Percentiles rank a stretch among this genome's conserved stretches.
Evolutionary conservation across 1,284 basidiomycete genomes (phyloP).

Genomic region (Cerrena zonata): DNA sequence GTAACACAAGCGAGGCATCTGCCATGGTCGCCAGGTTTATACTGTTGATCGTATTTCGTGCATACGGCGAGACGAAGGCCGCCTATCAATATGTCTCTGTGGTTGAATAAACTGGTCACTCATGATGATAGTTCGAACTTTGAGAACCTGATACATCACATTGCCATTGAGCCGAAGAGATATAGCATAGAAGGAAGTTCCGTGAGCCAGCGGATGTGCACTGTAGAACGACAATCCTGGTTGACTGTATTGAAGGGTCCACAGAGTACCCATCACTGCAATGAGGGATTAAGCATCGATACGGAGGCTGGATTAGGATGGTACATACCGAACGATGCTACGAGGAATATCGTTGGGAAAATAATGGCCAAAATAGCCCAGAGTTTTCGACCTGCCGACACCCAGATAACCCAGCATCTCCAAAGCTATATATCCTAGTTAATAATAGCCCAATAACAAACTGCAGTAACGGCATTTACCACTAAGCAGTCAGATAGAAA

Average conservation of each 20-base stretch:
- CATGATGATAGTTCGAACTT: slow-evolving; percentile 40
- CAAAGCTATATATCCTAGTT: slow-evolving; percentile 29
- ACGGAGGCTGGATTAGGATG: neutral
- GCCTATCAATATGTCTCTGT: slow-evolving; percentile 27
- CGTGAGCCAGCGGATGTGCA: slow-evolving; percentile 32
- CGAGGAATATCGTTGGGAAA: slow-evolving; percentile 24
- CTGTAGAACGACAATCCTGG: slow-evolving; percentile 36
- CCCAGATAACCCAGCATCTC: slow-evolving; percentile 44
- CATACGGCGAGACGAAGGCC: slow-evolving; percentile 29
- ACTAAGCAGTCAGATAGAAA: slow-evolving; percentile 32
- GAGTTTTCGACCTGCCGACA: slow-evolving; percentile 25
- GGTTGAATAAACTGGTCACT: slow-evolving; percentile 33
- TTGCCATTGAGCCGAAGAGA: slow-evolving; percentile 41
- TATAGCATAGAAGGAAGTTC: slow-evolving; percentile 36
- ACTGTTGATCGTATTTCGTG: slow-evolving; percentile 20
- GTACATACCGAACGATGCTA: slow-evolving; percentile 35
- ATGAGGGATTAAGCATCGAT: neutral
- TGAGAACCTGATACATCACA: no score
- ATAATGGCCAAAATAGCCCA: slow-evolving; percentile 30
- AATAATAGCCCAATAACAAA: neutral
- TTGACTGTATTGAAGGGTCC: slow-evolving; percentile 39
- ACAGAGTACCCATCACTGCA: slow-evolving; percentile 38
- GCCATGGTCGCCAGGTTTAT: slow-evolving; percentile 4
- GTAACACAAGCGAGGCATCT: no score
- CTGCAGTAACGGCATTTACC: slow-evolving; percentile 17